Evolutionary conservation across 306 rosid species (phyloP), one percentile per base, ranked within the genome.

Genomic region (Crataegus laevigata): DNA sequence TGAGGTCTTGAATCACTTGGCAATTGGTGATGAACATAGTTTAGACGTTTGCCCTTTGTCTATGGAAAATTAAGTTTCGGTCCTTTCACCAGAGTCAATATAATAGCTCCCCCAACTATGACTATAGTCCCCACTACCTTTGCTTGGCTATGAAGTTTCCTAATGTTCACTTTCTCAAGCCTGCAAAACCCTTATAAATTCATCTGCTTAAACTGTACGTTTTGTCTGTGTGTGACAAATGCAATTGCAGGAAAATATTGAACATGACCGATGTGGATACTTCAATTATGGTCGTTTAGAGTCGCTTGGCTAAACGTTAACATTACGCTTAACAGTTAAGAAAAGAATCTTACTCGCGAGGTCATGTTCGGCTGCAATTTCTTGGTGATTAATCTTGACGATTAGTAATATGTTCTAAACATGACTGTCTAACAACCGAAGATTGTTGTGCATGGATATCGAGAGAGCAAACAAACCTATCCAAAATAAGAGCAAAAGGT

Each of bases 21-120:
- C 10, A 55, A 32, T 34, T 11, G 71, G 61, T 68, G 71, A 8
- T 15, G 58, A 59, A 68, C 69, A 8, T 1, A n/a, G 2, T 73
- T 68, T 11, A 30, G 69, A 14, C 21, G 5, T 7, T 38, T 11
- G 3, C 11, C 40, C 36, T 38, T 67, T 8, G 83, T 28, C 74
- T 79, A 81, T 2, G 83, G 74, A 10, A 84, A 47, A 57, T 76
- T 75, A 18, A 78, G 36, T 13, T 22, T 7, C 11, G 85, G 79
- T 3, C 85, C 88, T 52, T 57, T 60, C 7, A 75, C 55, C 26
- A 84, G 60, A 18, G 81, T 81, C 83, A 75, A 71, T 4, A 61
- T 8, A 75, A 78, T 66, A 11, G 85, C 81, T 78, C 85, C 85
- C 52, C 79, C 83, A 10, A 84, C 85, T 40, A 83, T 71, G 50